These are phyloP conservation scores for Phytophthora sp. DNA, from an alignment of 352 stramenopile species.

Conservation along the genomic window DNA sequence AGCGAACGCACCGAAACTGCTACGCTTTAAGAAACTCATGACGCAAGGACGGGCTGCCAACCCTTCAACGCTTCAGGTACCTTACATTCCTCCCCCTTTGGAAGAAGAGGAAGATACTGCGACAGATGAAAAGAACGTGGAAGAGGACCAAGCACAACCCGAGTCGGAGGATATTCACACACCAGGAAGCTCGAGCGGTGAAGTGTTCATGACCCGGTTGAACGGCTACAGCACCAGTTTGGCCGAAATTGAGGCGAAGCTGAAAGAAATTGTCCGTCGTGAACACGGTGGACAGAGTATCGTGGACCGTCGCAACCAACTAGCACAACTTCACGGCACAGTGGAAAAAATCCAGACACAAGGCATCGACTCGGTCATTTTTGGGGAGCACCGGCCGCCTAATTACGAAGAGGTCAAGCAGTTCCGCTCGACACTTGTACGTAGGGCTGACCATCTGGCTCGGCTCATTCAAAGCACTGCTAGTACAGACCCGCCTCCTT, in stretches of 20 bases:
- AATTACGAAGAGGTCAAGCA: slow-evolving; percentile 79
- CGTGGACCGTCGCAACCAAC: slow-evolving; percentile 60
- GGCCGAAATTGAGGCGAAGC: slow-evolving; percentile 51
- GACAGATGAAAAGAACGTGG: slow-evolving; percentile 29
- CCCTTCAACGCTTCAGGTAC: slow-evolving; percentile 68
- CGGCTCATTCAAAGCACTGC: slow-evolving; percentile 67
- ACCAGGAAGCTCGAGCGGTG: slow-evolving; percentile 23
- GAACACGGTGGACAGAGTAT: slow-evolving; percentile 51
- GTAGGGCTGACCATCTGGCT: slow-evolving; percentile 64
- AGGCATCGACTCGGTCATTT: slow-evolving; percentile 82
- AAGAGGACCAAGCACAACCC: slow-evolving; percentile 20
- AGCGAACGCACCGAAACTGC: slow-evolving; percentile 55
- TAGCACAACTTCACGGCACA: slow-evolving; percentile 74
- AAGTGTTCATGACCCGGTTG: slow-evolving; percentile 54
- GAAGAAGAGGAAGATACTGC: slow-evolving; percentile 40
- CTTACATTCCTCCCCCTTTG: slow-evolving; percentile 70
- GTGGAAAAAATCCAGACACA: slow-evolving; percentile 85
- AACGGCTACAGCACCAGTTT: slow-evolving; percentile 54
- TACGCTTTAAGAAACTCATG: slow-evolving; percentile 90
- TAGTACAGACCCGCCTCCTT: slow-evolving; percentile 23
- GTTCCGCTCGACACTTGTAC: slow-evolving; percentile 72
- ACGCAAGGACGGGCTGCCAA: slow-evolving; percentile 73
- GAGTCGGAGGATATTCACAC: slow-evolving; percentile 33
- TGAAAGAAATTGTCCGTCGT: slow-evolving; percentile 58
- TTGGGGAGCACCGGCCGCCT: slow-evolving; percentile 61